These are phyloP conservation scores for Chenopodium album DNA, from an alignment of 148 eudicot genomes.

Conservation along the genomic window DNA sequence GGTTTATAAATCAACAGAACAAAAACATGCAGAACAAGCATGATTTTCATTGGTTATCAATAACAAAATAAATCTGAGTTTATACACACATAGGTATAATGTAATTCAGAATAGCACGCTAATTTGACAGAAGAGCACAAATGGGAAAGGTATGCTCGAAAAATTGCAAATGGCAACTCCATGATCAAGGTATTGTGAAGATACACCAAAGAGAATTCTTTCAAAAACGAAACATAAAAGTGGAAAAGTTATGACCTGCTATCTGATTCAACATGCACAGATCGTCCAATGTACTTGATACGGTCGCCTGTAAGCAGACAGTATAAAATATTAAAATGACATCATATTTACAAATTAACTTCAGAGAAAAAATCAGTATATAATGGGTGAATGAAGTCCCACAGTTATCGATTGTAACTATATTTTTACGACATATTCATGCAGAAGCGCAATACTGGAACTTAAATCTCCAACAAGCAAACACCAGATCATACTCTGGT, in stretches of 20 bases:
- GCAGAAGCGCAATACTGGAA: background rate
- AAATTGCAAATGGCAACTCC: background rate
- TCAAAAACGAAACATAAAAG: slow-evolving; percentile 3
- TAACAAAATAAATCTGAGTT: background rate
- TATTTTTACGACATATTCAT: background rate
- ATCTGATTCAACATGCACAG: slow-evolving; percentile 55
- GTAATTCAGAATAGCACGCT: background rate
- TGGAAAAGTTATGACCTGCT: slow-evolving; percentile 49
- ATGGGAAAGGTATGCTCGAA: background rate
- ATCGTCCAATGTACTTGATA: slow-evolving; percentile 76
- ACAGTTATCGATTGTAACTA: no score
- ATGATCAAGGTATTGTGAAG: slow-evolving; percentile 1
- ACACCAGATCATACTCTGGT: background rate
- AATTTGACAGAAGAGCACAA: background rate
- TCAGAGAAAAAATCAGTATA: background rate
- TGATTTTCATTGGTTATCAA: background rate
- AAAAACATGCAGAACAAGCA: background rate
- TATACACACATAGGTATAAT: background rate
- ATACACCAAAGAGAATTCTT: background rate
- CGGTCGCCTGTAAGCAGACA: slow-evolving; percentile 74
- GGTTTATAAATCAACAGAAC: background rate
- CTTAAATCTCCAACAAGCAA: background rate
- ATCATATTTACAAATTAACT: background rate
- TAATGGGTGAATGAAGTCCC: background rate
- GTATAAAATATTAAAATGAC: background rate